Evolutionary conservation across 176 grass and related monocot species (phyloP), one percentile per base, ranked within the genome.

Genomic region (Typha latifolia): DNA sequence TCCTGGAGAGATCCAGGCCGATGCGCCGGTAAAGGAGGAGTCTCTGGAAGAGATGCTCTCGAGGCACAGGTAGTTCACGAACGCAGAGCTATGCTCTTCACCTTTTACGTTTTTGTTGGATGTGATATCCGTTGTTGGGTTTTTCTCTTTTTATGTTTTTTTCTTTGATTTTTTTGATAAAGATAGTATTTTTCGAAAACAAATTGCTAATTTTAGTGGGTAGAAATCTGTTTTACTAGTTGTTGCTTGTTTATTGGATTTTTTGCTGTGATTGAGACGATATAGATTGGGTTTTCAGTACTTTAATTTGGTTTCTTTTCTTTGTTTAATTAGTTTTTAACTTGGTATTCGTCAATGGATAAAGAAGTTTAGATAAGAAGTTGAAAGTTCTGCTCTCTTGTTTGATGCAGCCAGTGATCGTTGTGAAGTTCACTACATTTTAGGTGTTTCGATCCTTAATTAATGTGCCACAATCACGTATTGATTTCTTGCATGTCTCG

Each of bases 41-140:
- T 82, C 80, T 68, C 80, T 79, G 16, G 80, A 91, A 12, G 85
- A 96, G 68, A 82, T 91, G 72, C 89, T 86, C 47, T 47, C 75
- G 4, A 91, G 80, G 72, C 93, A 91, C 49, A 91, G 82, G 93
- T 89, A 51, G n/a, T 72, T 62, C 10, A 61, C 48, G 47, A 29
- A 68, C 4, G 26, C 48, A 12, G 32, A 15, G 6, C 14, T 24
- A 61, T 23, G 12, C 12, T 14, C 8, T 24, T 14, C 48, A 63
- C 5, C 5, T 6, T 15, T 6, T 56, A 0, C 14, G 51, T 12
- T 19, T 51, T 0, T 59, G 14, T 59, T 59, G 18, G 11, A 59
- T 59, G 16, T 59, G n/a, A 18, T 59, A 16, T 66, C 37, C 50
- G 37, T 53, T 2, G 2, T 72, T n/a, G 14, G n/a, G 7, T 62